Evolutionary conservation across 2,329 filamentous ascomycete species (phyloP), one percentile per base, ranked within the genome.

Genomic region (Monilinia fructicola): DNA sequence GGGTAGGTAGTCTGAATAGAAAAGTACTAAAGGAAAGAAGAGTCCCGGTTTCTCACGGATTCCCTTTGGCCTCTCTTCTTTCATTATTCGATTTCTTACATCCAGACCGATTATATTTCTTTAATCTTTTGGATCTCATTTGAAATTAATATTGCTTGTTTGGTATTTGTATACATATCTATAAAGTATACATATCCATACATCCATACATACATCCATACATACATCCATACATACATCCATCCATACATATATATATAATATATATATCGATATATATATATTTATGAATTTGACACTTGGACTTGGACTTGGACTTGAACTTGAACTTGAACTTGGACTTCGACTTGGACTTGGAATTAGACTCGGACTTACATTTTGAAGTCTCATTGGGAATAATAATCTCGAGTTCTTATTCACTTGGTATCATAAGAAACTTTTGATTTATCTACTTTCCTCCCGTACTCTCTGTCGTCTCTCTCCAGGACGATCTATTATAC

Each of bases 11-110:
- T 35, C 31, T 35, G 6, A 6, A 35, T 35, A 18, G 52, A 64
- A 64, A 56, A 56, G 52, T 64, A 64, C 62, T 64, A 64, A 64
- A 64, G 62, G 62, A 50, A 64, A 64, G 48, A 35, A 56, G 18
- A 48, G 42, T 46, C 62, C 62, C 52, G 23, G 54, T 55, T 55
- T 54, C 48, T 35, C 23, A 31, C 42, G 28, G 9, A 35, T 7
- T 7, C 31, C 3, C 5, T 35, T 35, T n/a, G n/a, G 31, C 5
- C 5, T 35, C 31, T 1, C 31, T 35, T 35, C 31, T 35, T 35
- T 35, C 31, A 35, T 35, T 35, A 35, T 35, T 35, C 9, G 31
- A 35, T 35, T 35, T n/a, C n/a, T n/a, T 35, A 35, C 31, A 35
- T 35, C 9, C 31, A 31, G 31, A 31, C 6, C 6, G 31, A 35